Evolutionary conservation across 129 eudicot genomes (phyloP), one percentile per base, ranked within the genome.

Genomic region (Lactuca saligna): DNA sequence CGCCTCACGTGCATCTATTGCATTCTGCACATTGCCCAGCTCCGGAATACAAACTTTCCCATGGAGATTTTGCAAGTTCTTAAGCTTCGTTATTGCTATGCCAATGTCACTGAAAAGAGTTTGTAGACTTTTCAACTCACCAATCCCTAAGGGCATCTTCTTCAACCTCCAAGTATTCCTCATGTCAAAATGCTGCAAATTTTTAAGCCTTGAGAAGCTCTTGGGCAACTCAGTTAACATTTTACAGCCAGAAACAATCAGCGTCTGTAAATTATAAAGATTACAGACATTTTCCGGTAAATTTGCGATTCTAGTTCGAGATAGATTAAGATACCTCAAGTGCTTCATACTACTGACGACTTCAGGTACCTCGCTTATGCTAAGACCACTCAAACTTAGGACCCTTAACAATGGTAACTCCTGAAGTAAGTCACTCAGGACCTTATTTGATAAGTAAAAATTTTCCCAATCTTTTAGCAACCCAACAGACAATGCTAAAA

Each of bases 1-100:
- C 7, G 85, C 91, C 29, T 72, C 82, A 32, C 54, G 63, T 55
- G 81, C 85, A 35, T 82, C 70, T 20, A 41, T 69, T 17, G 37
- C 64, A n/a, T 57, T 20, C 48, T 48, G 34, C 32, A 85, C 76
- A 37, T 82, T 80, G 3, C 73, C 79, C 61, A 86, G 44, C 11
- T 74, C 87, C 0, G 15, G 7, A 65, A 84, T 48, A 44, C 75
- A 56, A 58, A 85, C 59, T 7, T 69, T 6, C 29, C 82, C 87
- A 0, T 60, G 14, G 9, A 86, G 60, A 60, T 49, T 13, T 38
- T 46, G 3, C 3, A 82, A 67, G 16, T 70, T 49, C 38, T 69
- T 65, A 42, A 85, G 68, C 6, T 72, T 64, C 29, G 54, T 38
- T 55, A 68, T 68, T 25, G 48, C 7, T 12, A 55, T 0, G 8